phyloP scores from a whole-genome alignment of 2,329 filamentous ascomycete species.

The Tolypocladium sp. region DNA sequence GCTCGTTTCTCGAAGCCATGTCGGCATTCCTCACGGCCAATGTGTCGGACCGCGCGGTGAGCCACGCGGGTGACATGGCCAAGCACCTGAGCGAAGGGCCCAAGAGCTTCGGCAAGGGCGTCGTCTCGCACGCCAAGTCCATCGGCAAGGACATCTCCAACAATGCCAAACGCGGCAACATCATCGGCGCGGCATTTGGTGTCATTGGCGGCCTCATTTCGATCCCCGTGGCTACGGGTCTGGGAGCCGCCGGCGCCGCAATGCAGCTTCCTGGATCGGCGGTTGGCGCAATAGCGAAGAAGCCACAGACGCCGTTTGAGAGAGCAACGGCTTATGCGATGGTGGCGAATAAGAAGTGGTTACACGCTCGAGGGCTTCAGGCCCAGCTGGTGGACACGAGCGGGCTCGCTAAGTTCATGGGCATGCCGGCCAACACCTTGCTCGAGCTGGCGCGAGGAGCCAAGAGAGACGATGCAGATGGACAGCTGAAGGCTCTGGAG shows the following conservation, averaged over 20 bases:
- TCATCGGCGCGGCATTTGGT: conserved; percentile 26
- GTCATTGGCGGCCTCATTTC: conserved; percentile 27
- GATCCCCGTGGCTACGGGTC: conserved; percentile 27
- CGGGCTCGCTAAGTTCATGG: conserved; percentile 17
- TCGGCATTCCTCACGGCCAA: conserved; percentile 37
- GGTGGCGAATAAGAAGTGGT: conserved; percentile 34
- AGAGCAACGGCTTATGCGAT: conserved; percentile 30
- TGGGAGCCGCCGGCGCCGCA: conserved; percentile 24
- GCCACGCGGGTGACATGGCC: conserved; percentile 31
- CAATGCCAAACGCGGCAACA: conserved; percentile 28
- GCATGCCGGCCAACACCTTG: conserved; percentile 25
- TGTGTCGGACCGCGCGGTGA: conserved; percentile 32
- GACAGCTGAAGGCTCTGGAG: conserved; percentile 14
- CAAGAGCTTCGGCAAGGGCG: conserved; percentile 23
- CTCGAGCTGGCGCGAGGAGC: conserved; percentile 24
- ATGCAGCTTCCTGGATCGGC: conserved; percentile 23
- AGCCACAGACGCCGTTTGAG: conserved; percentile 30
- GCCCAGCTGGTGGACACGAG: conserved; percentile 25
- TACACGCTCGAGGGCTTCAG: conserved; percentile 26
- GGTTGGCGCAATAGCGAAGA: conserved; percentile 21
- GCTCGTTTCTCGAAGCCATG: conserved; percentile 26
- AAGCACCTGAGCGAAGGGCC: conserved; percentile 25
- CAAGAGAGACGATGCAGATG: conserved; percentile 9
- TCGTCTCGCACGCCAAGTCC: conserved; percentile 24
- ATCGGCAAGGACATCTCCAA: conserved; percentile 25